Percentiles rank a stretch among this genome's conserved stretches.
Evolutionary conservation across 1,284 basidiomycete genomes (phyloP).

Genomic region (Ganoderma resinaceum): DNA sequence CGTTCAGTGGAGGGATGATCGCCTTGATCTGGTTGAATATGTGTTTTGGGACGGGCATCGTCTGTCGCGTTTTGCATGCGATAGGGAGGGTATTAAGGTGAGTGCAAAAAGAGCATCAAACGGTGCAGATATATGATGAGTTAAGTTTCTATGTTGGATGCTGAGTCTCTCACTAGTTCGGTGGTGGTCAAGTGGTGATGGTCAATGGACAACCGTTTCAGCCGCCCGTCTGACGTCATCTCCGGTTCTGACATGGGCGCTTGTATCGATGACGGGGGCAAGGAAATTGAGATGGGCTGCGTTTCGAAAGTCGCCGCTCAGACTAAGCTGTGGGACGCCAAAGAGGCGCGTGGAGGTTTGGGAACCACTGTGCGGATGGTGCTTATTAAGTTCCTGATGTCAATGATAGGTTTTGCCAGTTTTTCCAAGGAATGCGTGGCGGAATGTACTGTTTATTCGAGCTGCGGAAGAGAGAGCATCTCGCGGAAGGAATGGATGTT

Average conservation of each 20-base stretch:
- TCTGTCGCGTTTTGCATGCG: background rate
- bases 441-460: background rate
- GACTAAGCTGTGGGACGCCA: too few relatives aligned
- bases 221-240: too few relatives aligned
- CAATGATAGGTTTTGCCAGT: background rate
- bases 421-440: background rate
- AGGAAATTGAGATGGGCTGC: too few relatives aligned
- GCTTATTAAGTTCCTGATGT: background rate
- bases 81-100: background rate
- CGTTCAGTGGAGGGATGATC: constrained; percentile 86
- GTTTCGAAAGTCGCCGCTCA: too few relatives aligned
- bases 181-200: background rate
- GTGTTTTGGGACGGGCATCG: constrained; percentile 65
- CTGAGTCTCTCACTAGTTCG: background rate
- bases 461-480: constrained; percentile 15
- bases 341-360: too few relatives aligned
- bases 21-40: constrained; percentile 75
- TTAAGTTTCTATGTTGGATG: background rate
- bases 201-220: background rate
- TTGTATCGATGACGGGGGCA: too few relatives aligned
- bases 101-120: background rate
- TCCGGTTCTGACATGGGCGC: too few relatives aligned
- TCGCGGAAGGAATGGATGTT: constrained; percentile 20
- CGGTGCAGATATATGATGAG: background rate
- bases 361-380: too few relatives aligned